Evolutionary conservation across 2,329 filamentous ascomycete species (phyloP).

Genomic region (Penicillium paneum): DNA sequence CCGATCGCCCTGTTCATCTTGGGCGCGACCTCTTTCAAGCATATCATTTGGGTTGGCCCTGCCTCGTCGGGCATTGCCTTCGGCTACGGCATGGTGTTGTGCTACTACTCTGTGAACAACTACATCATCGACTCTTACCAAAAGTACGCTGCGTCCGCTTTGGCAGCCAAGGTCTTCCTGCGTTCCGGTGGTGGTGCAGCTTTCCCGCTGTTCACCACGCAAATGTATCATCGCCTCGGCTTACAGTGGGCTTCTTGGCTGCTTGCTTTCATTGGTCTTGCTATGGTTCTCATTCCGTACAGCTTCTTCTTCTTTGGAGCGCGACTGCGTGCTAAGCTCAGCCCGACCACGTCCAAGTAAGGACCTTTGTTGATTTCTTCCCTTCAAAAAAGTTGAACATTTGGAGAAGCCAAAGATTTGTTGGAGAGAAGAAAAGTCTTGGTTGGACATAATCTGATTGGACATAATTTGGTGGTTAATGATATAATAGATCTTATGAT

Average conservation of each 20-base stretch:
- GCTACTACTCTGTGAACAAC: constrained; percentile 72
- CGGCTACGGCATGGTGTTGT: constrained; percentile 75
- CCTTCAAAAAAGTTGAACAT: background rate
- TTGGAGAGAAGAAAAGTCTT: background rate
- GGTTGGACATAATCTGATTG: background rate
- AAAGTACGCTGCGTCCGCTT: constrained; percentile 41
- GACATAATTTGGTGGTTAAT: background rate
- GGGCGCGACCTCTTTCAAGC: constrained; percentile 60
- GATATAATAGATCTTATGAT: background rate
- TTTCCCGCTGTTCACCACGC: constrained; percentile 70
- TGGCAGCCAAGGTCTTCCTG: constrained; percentile 48
- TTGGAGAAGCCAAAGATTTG: background rate
- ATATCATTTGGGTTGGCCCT: constrained; percentile 54
- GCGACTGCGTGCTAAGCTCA: constrained; percentile 15
- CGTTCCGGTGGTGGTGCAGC: constrained; percentile 64
- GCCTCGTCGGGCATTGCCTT: constrained; percentile 62
- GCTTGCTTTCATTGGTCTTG: constrained; percentile 54
- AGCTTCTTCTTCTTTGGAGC: constrained; percentile 20
- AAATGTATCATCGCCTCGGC: constrained; percentile 69
- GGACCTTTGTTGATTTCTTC: background rate
- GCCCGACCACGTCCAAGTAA: background rate
- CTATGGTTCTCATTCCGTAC: constrained; percentile 23
- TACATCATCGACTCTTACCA: constrained; percentile 65
- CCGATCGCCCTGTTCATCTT: constrained; percentile 61
- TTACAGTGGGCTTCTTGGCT: constrained; percentile 71